Percentiles rank a stretch among this genome's conserved stretches.
Conservation (phyloP, 2,329 filamentous ascomycete genomes). For the Lachnellula willkommii region DNA sequence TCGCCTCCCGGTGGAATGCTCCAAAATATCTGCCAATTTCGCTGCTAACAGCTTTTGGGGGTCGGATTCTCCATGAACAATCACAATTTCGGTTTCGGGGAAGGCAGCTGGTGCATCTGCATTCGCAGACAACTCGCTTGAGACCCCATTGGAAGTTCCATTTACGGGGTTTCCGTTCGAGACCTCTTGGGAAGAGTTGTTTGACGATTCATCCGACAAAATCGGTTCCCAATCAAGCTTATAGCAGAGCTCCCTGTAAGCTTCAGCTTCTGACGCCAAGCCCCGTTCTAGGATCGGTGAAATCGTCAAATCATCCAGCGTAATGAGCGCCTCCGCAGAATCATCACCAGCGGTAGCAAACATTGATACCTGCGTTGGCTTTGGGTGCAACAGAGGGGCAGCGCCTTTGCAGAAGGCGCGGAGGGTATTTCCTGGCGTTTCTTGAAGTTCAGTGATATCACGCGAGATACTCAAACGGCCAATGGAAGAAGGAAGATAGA, state of each 20-base stretch:
- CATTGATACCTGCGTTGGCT: conserved; percentile 37
- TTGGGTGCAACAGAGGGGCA: conserved; percentile 28
- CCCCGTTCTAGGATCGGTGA: conserved; percentile 38
- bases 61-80: conserved; percentile 19
- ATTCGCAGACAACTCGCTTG: neutral
- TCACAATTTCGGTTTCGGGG: conserved; percentile 29
- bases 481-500: conserved; percentile 42
- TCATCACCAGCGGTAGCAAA: conserved; percentile 31
- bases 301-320: conserved; percentile 36
- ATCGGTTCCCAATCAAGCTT: conserved; percentile 43
- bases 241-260: conserved; percentile 42
- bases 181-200: neutral
- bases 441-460: conserved; percentile 33
- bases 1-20: conserved; percentile 32
- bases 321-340: conserved; percentile 33
- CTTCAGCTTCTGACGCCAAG: conserved; percentile 25
- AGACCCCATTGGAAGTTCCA: neutral
- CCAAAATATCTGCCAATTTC: conserved; percentile 32
- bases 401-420: conserved; percentile 36
- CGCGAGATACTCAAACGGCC: conserved; percentile 36
- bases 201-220: neutral
- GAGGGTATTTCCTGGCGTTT: conserved; percentile 33
- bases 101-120: conserved; percentile 32
- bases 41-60: conserved; percentile 32
- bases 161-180: neutral